phyloP scores from a whole-genome alignment of 2,329 filamentous ascomycete species.

The Curvularia spicifera region DNA sequence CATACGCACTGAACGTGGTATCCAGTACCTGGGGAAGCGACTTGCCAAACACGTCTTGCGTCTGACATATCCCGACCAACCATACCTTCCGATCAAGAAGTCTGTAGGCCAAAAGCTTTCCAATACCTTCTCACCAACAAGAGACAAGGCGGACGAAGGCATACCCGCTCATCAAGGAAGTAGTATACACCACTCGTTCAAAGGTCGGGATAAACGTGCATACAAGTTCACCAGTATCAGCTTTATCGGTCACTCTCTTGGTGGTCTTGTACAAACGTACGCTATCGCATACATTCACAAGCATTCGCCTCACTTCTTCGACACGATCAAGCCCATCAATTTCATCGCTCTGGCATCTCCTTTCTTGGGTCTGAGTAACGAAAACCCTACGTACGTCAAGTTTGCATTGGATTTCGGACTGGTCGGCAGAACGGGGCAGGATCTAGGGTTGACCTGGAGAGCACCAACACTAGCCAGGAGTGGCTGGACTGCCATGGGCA shows the following conservation, averaged over 20 bases:
- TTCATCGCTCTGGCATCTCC: slow-evolving; percentile 89
- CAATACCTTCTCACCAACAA: slow-evolving; percentile 55
- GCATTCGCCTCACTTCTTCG: slow-evolving; percentile 89
- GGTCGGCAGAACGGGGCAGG: slow-evolving; percentile 93
- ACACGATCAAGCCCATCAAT: slow-evolving; percentile 83
- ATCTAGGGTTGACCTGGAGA: slow-evolving; percentile 92
- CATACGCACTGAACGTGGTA: slow-evolving; percentile 88
- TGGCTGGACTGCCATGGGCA: slow-evolving; percentile 87
- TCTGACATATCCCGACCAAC: slow-evolving; percentile 93
- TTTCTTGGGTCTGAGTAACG: slow-evolving; percentile 90
- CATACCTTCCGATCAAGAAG: slow-evolving; percentile 73
- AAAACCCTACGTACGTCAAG: slow-evolving; percentile 96
- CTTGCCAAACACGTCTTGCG: slow-evolving; percentile 88
- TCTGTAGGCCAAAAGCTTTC: slow-evolving; percentile 57
- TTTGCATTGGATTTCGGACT: slow-evolving; percentile 96
- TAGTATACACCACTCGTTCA: slow-evolving; percentile 61
- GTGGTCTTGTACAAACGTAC: slow-evolving; percentile 89
- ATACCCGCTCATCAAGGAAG: slow-evolving; percentile 66
- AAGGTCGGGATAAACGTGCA: slow-evolving; percentile 59
- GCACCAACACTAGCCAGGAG: slow-evolving; percentile 83
- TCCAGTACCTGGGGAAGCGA: slow-evolving; percentile 95
- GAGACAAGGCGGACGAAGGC: slow-evolving; percentile 53
- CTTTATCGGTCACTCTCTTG: slow-evolving; percentile 90
- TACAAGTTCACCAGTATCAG: slow-evolving; percentile 95
- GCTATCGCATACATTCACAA: slow-evolving; percentile 97